These are phyloP conservation scores for Paraphaeosphaeria sporulosa DNA, from an alignment of 2,329 filamentous ascomycete species.

Conservation along the genomic window DNA sequence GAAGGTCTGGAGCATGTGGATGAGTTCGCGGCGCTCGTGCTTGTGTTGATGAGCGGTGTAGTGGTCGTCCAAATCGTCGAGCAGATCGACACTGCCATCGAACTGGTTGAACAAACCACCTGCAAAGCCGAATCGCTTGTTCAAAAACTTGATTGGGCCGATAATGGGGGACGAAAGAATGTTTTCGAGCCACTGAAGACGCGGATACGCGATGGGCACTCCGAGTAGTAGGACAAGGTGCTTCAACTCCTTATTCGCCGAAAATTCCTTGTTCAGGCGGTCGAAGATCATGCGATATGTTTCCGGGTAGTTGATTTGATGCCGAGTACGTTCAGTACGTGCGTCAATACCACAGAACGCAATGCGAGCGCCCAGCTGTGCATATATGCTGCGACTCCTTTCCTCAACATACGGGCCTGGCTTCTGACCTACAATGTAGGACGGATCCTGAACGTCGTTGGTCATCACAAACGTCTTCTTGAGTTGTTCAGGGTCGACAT, in stretches of 20 bases:
- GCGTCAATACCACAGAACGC: slow-evolving; percentile 68
- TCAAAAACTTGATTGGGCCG: slow-evolving; percentile 85
- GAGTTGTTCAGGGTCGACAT: slow-evolving; percentile 73
- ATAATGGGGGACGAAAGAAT: slow-evolving; percentile 86
- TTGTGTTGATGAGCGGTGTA: slow-evolving; percentile 95
- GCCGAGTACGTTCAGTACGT: slow-evolving; percentile 79
- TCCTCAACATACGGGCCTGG: slow-evolving; percentile 74
- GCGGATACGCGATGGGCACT: slow-evolving; percentile 74
- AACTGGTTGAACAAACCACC: slow-evolving; percentile 92
- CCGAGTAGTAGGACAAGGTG: slow-evolving; percentile 70
- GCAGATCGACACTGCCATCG: slow-evolving; percentile 74
- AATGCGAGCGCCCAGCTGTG: slow-evolving; percentile 70
- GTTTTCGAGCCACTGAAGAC: slow-evolving; percentile 96
- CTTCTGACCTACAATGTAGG: slow-evolving; percentile 79
- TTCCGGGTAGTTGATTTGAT: slow-evolving; percentile 86
- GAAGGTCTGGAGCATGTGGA: slow-evolving; percentile 69
- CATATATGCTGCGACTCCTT: slow-evolving; percentile 67
- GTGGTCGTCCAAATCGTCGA: slow-evolving; percentile 72
- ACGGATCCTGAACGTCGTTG: slow-evolving; percentile 66
- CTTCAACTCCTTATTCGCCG: slow-evolving; percentile 64
- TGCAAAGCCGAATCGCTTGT: slow-evolving; percentile 86
- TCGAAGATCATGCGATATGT: slow-evolving; percentile 68
- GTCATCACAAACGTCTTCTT: slow-evolving; percentile 76
- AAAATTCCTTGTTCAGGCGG: slow-evolving; percentile 61
- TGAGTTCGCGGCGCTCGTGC: slow-evolving; percentile 77